These are phyloP conservation scores for Backusella westeae DNA, from an alignment of 192 early-diverging fungal genomes.

Conservation along the genomic window DNA sequence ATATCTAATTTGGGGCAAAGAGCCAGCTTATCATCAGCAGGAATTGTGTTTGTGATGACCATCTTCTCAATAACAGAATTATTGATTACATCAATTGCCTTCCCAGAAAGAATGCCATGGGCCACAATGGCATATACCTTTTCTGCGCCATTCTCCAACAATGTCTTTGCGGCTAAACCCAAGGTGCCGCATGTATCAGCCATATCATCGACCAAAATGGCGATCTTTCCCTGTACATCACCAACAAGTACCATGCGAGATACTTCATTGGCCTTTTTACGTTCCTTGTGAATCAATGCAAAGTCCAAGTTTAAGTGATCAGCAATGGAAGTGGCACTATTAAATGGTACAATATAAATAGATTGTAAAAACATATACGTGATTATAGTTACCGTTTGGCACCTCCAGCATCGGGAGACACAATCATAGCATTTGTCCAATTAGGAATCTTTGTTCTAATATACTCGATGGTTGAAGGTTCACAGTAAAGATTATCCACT, in stretches of 20 bases:
- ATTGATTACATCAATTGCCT: conserved; percentile 87
- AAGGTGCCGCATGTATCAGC: conserved; percentile 95
- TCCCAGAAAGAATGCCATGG: conserved; percentile 90
- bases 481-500: conserved; percentile 90
- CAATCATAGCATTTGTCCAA: conserved; percentile 73
- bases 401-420: conserved; percentile 94
- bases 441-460: conserved; percentile 74
- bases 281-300: conserved; percentile 98
- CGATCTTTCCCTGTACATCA: conserved; percentile 85
- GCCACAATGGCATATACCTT: conserved; percentile 94
- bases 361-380: not conserved
- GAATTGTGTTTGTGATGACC: conserved; percentile 82
- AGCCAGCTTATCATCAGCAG: conserved; percentile 71
- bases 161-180: conserved; percentile 79
- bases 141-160: conserved; percentile 85
- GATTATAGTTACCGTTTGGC: conserved; percentile 71
- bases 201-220: conserved; percentile 96
- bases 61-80: conserved; percentile 68
- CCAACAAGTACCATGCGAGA: conserved; percentile 93
- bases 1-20: conserved; percentile 77
- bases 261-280: conserved; percentile 85
- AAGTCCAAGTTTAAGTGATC: conserved; percentile 91
- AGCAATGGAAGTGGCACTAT: conserved; percentile 89
- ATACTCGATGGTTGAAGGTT: conserved; percentile 86
- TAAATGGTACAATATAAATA: not conserved